Percentiles rank a stretch among this genome's conserved stretches.
Evolutionary conservation across 306 rosid species (phyloP).

Genomic region (Corylus avellana): DNA sequence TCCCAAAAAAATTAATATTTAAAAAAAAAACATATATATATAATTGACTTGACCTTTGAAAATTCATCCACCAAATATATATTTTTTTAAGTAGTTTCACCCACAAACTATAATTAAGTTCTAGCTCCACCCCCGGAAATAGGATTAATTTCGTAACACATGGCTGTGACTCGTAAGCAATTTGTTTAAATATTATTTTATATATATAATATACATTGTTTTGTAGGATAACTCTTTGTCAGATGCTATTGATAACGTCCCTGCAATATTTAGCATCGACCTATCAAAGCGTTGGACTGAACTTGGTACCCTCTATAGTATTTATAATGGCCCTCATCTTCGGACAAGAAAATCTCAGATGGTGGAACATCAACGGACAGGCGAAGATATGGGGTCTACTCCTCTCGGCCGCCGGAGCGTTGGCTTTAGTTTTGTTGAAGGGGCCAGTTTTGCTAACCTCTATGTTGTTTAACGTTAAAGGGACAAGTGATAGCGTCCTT

Average conservation of each 20-base stretch:
- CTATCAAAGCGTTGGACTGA: constrained; percentile 10
- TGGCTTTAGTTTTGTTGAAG: background rate
- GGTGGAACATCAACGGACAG: constrained; percentile 5
- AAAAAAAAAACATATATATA: no score
- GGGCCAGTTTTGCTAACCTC: constrained; percentile 7
- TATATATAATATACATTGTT: background rate
- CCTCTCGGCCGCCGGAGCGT: background rate
- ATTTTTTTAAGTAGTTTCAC: no score
- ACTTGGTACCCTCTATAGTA: constrained; percentile 12
- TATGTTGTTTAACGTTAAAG: background rate
- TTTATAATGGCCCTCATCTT: constrained; percentile 14
- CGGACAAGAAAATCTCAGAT: constrained; percentile 5
- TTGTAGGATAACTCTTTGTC: constrained; percentile 13
- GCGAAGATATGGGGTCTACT: constrained; percentile 3
- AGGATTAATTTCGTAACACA: no score
- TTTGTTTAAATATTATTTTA: background rate
- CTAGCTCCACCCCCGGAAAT: no score
- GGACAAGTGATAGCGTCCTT: background rate
- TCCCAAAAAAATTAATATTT: no score
- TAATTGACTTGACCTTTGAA: no score
- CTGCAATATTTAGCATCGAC: constrained; percentile 2
- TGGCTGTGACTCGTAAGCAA: no score
- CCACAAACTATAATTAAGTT: no score
- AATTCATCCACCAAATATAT: no score
- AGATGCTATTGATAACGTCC: background rate